phyloP scores from a whole-genome alignment of 176 grass and related monocot genomes.

The Oryza meyeriana region DNA sequence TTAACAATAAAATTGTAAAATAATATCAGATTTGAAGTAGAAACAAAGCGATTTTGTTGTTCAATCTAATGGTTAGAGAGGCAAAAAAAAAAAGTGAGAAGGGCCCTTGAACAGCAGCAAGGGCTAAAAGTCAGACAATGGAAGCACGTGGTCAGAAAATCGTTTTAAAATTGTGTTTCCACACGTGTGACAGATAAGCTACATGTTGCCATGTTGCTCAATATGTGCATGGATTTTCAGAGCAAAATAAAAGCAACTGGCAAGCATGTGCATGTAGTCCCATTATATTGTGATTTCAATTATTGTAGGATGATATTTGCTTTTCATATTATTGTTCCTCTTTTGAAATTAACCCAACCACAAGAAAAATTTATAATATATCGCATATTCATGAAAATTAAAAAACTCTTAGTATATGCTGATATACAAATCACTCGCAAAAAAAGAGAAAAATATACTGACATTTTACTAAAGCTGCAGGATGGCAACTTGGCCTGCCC shows the following conservation, averaged over 20 bases:
- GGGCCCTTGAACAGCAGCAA: slow-evolving; percentile 33
- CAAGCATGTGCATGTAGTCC: background rate
- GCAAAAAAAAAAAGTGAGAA: slow-evolving; percentile 29
- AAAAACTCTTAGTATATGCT: background rate
- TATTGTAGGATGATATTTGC: background rate
- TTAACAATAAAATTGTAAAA: slow-evolving; percentile 34
- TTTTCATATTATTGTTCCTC: background rate
- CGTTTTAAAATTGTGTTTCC: slow-evolving; percentile 7
- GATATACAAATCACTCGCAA: background rate
- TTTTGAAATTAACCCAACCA: background rate
- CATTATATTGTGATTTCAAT: background rate
- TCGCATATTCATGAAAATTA: background rate
- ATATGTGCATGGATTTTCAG: slow-evolving; percentile 21
- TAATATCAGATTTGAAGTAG: slow-evolving; percentile 28
- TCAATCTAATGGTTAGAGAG: background rate
- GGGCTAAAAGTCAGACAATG: background rate
- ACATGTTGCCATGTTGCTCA: background rate
- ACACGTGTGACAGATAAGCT: slow-evolving; percentile 37
- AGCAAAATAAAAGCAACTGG: slow-evolving; percentile 15
- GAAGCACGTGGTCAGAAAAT: slow-evolving; percentile 23
- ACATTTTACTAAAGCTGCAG: background rate
- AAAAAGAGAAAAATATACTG: background rate
- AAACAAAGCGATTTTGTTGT: slow-evolving; percentile 33
- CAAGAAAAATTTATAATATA: background rate
- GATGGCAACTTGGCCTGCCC: background rate